Conservation (phyloP, 2,329 filamentous ascomycete genomes). For the Aureobasidium subglaciale region DNA sequence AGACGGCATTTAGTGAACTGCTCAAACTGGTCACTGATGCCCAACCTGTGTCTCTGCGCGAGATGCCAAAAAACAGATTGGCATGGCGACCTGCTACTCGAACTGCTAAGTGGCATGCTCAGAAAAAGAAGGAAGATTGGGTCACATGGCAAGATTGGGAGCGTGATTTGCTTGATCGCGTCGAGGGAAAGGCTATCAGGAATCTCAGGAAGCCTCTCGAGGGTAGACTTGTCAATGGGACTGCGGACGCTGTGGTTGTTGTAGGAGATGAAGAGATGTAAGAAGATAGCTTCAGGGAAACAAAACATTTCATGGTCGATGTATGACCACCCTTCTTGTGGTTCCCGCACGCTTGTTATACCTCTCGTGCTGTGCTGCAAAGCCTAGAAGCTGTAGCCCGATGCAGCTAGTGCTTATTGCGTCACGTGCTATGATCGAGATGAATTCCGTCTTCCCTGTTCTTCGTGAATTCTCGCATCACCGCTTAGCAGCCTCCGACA, state of each 20-base stretch:
- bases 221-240: too few species aligned
- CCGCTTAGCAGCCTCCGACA: too few species aligned
- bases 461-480: too few species aligned
- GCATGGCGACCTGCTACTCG: constrained; percentile 59
- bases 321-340: too few species aligned
- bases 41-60: constrained; percentile 52
- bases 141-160: constrained; percentile 39
- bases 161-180: constrained; percentile 20
- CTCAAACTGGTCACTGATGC: constrained; percentile 53
- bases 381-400: too few species aligned
- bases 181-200: background rate
- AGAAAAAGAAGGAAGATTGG: constrained; percentile 58
- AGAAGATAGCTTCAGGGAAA: too few species aligned
- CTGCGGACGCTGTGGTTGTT: background rate
- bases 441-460: too few species aligned
- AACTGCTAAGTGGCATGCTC: constrained; percentile 60
- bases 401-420: too few species aligned
- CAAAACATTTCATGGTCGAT: too few species aligned
- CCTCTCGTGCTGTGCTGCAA: too few species aligned
- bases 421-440: too few species aligned
- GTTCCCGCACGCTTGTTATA: too few species aligned
- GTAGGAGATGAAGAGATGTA: background rate
- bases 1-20: constrained; percentile 58
- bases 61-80: constrained; percentile 52
- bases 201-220: background rate